Base-by-base conservation (phyloP, 345 rosid species). In the Eucalyptus dawsonii region DNA sequence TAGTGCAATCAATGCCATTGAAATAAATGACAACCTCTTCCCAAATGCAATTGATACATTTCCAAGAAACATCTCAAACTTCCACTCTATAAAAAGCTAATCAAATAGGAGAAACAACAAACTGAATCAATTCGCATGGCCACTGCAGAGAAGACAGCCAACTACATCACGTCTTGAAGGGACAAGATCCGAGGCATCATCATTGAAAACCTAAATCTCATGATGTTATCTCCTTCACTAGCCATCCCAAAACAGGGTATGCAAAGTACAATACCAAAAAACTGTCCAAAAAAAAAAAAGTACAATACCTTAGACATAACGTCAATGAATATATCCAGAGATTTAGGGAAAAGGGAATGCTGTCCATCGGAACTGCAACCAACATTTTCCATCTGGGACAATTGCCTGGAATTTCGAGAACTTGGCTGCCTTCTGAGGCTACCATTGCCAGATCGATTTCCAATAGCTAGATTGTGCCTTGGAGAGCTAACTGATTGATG, bases 221-320 rank as follows among this genome's bases (percentile, higher is more conserved):
- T 13, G 91, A 88, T 49, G 89, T 51, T 50, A 90, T 85, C 86
- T 93, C 94, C 87, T 91, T 91, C 50, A 93, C 90, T 87, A 92
- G 91, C 94, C 93, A 92, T 87, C 89, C 91, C 87, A 93, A 50
- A 87, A 91, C 88, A 44, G 93, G 93, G 67, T 88, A 89, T 17
- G 92, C 91, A 86, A 91, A 92, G 90, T 92, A 93, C 51, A 92
- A 76, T 69, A 93, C 90, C 89, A 92, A 91, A 87, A 90, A n/a
- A n/a, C n/a, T n/a, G n/a, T n/a, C n/a, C n/a, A n/a, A n/a, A n/a
- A n/a, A n/a, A n/a, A n/a, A n/a, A n/a, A n/a, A n/a, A n/a, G n/a
- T n/a, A n/a, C n/a, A n/a, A n/a, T n/a, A n/a, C n/a, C n/a, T n/a
- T n/a, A 31, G 93, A 87, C 42, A 92, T 67, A 44, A 90, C 49